phyloP scores from a whole-genome alignment of 2,329 filamentous ascomycete species.

The Monosporascus sp. region DNA sequence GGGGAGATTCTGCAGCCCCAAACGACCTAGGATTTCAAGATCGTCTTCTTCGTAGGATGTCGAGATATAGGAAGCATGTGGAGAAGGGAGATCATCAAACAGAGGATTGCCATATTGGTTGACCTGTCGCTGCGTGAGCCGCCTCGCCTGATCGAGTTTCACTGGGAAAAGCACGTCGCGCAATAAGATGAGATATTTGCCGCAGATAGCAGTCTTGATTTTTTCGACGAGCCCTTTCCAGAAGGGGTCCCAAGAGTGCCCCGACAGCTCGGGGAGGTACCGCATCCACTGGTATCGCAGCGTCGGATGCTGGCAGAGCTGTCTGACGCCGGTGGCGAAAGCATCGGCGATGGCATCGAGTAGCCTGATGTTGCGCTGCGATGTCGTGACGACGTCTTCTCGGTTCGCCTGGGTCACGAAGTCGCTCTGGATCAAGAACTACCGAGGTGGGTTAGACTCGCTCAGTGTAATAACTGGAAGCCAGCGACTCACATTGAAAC shows the following conservation, averaged over 20 bases:
- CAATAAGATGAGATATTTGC: slow-evolving; percentile 1
- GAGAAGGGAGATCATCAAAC: slow-evolving; percentile 13
- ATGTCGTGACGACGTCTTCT: slow-evolving; percentile 34
- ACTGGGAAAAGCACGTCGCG: not conserved
- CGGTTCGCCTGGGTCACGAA: slow-evolving; percentile 42
- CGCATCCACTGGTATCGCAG: slow-evolving; percentile 40
- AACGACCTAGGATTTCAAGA: slow-evolving; percentile 3
- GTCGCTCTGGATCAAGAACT: slow-evolving; percentile 46
- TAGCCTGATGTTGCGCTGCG: slow-evolving; percentile 33
- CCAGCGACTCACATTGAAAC: slow-evolving; percentile 33
- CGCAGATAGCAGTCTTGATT: slow-evolving; percentile 13
- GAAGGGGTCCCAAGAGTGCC: slow-evolving; percentile 19
- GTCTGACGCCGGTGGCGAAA: slow-evolving; percentile 32
- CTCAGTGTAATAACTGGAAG: not conserved
- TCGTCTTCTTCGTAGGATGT: slow-evolving; percentile 1
- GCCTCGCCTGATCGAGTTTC: not conserved
- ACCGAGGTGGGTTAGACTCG: not conserved
- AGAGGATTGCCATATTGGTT: slow-evolving; percentile 17
- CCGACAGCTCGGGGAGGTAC: slow-evolving; percentile 32
- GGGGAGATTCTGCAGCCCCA: slow-evolving; percentile 1
- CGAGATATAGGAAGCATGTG: slow-evolving; percentile 9
- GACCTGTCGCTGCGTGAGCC: not conserved
- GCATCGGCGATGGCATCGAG: slow-evolving; percentile 29
- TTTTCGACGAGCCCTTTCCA: slow-evolving; percentile 20
- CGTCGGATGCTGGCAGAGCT: slow-evolving; percentile 32